phyloP scores from a whole-genome alignment of 306 rosid genomes.

The Pachyrhizus erosus region DNA sequence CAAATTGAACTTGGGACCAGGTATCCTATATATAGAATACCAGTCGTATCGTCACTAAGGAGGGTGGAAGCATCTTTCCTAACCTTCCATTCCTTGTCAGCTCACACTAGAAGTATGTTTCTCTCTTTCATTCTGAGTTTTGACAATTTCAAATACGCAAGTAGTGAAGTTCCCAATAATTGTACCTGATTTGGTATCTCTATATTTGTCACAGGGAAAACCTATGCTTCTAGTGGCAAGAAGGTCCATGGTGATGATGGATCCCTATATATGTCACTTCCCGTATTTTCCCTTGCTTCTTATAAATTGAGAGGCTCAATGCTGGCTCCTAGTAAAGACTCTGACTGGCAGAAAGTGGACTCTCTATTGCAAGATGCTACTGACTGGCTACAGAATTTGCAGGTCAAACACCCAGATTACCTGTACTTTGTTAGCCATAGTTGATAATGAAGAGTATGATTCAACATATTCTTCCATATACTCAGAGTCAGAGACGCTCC shows the following conservation, averaged over 20 bases:
- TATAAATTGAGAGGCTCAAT: constrained; percentile 67
- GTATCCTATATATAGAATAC: constrained; percentile 76
- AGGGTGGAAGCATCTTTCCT: constrained; percentile 64
- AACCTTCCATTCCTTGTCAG: constrained; percentile 61
- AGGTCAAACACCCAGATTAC: constrained; percentile 61
- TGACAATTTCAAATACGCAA: background rate
- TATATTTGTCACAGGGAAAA: constrained; percentile 42
- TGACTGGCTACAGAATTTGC: constrained; percentile 55
- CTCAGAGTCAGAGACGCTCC: background rate
- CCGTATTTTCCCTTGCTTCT: constrained; percentile 65
- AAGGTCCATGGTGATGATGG: constrained; percentile 39
- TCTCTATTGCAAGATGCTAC: constrained; percentile 56
- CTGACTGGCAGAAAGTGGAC: constrained; percentile 52
- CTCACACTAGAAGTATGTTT: constrained; percentile 49
- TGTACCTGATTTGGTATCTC: background rate
- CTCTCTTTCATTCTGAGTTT: constrained; percentile 23
- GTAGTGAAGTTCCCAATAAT: constrained; percentile 4
- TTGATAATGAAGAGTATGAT: background rate
- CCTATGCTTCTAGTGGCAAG: constrained; percentile 50
- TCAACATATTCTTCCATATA: background rate
- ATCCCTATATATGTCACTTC: constrained; percentile 48
- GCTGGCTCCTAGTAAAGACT: constrained; percentile 48
- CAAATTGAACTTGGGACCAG: constrained; percentile 48
- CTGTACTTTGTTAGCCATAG: constrained; percentile 40
- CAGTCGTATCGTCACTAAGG: constrained; percentile 56